These are phyloP conservation scores for Macrophomina pseudophaseolina DNA, from an alignment of 2,329 filamentous ascomycete species.

Conservation along the genomic window DNA sequence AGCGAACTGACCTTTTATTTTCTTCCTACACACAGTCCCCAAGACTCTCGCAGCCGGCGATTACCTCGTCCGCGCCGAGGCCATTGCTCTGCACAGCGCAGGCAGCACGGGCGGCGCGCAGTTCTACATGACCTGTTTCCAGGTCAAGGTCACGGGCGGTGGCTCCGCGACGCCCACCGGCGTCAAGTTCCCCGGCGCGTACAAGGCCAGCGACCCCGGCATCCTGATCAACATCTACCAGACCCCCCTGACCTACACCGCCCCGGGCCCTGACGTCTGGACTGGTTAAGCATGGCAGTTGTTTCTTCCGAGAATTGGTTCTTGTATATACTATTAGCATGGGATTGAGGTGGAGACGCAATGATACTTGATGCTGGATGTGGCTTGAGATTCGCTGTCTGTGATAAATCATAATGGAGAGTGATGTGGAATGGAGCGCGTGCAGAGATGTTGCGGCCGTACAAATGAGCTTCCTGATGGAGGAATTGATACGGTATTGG, in stretches of 20 bases:
- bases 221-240: constrained; percentile 51
- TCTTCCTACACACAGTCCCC: constrained; percentile 40
- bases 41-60: constrained; percentile 47
- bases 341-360: neutral
- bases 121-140: constrained; percentile 52
- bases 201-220: constrained; percentile 47
- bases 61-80: constrained; percentile 52
- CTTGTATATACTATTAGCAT: constrained; percentile 3
- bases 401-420: neutral
- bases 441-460: neutral
- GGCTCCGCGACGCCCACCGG: constrained; percentile 43
- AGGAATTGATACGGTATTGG: neutral
- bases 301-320: neutral
- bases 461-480: neutral
- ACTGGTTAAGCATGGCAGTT: constrained; percentile 29
- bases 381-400: neutral
- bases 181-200: constrained; percentile 54
- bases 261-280: constrained; percentile 51
- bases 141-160: constrained; percentile 44
- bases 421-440: neutral
- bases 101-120: constrained; percentile 46
- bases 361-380: neutral
- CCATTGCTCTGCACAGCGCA: constrained; percentile 53
- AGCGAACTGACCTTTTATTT: constrained; percentile 32
- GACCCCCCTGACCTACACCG: constrained; percentile 44